Percentiles rank a stretch among this genome's conserved stretches.
These are phyloP conservation scores for Yamadazyma diddensiae DNA, from an alignment of 1,139 yeast genomes.

Conservation along the genomic window DNA sequence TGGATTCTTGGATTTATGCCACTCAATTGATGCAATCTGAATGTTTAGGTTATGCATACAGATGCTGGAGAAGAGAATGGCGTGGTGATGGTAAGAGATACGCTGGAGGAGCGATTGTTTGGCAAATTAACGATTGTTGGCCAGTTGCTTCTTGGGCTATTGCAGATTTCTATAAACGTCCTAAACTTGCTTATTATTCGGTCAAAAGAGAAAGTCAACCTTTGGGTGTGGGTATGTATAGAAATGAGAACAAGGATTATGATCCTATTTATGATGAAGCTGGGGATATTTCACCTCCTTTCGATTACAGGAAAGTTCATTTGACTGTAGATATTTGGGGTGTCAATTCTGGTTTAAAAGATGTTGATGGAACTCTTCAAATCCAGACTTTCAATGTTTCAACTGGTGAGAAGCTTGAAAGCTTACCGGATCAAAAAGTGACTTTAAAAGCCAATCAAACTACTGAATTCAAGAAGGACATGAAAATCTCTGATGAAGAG, in stretches of 20 bases:
- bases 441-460: slow-evolving; percentile 28
- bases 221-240: slow-evolving; percentile 32
- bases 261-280: slow-evolving; percentile 17
- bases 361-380: slow-evolving; percentile 21
- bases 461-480: slow-evolving; percentile 25
- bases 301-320: slow-evolving; percentile 16
- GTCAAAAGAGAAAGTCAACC: slow-evolving; percentile 42
- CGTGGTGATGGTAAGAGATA: slow-evolving; percentile 28
- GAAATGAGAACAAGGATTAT: slow-evolving; percentile 20
- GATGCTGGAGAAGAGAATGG: slow-evolving; percentile 49
- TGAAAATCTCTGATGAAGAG: slow-evolving; percentile 14
- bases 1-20: slow-evolving; percentile 43
- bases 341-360: slow-evolving; percentile 26
- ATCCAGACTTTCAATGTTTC: slow-evolving; percentile 29
- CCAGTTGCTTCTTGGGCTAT: slow-evolving; percentile 49
- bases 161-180: slow-evolving; percentile 36
- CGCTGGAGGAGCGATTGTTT: slow-evolving; percentile 43
- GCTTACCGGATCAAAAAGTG: slow-evolving; percentile 16
- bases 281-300: slow-evolving; percentile 21
- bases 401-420: slow-evolving; percentile 24
- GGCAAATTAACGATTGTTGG: slow-evolving; percentile 56
- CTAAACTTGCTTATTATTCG: slow-evolving; percentile 45
- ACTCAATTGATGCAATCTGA: slow-evolving; percentile 52
- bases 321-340: slow-evolving; percentile 40
- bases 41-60: slow-evolving; percentile 44